Conservation (phyloP, 768 basidiomycete species). For the Boletus rubescentipes region DNA sequence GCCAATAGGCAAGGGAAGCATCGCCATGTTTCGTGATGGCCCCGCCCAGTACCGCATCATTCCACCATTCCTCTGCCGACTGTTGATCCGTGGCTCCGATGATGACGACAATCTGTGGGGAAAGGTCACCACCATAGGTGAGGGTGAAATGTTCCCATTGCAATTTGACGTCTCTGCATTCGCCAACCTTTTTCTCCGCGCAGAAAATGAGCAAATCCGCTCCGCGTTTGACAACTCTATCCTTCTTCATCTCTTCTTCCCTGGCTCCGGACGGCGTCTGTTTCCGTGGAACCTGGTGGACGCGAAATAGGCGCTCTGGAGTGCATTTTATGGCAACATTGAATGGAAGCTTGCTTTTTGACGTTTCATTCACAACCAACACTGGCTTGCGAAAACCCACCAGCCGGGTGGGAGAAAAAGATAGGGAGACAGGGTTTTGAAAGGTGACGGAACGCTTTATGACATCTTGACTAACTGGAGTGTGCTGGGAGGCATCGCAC, state of each 20-base stretch:
- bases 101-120: slow-evolving; percentile 24
- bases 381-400: slow-evolving; percentile 17
- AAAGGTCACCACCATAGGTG: slow-evolving; percentile 26
- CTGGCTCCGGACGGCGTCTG: not conserved
- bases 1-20: slow-evolving; percentile 20
- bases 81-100: slow-evolving; percentile 15
- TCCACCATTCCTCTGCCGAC: slow-evolving; percentile 25
- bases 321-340: slow-evolving; percentile 14
- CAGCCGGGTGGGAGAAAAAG: slow-evolving; percentile 1
- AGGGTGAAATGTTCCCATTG: slow-evolving; percentile 26
- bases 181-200: slow-evolving; percentile 5
- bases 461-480: not conserved
- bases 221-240: slow-evolving; percentile 17
- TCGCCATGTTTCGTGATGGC: not conserved
- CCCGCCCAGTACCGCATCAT: not conserved
- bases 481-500: slow-evolving; percentile 17
- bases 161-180: slow-evolving; percentile 8
- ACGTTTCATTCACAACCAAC: not conserved
- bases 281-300: slow-evolving; percentile 18
- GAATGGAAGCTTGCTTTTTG: slow-evolving; percentile 19
- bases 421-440: slow-evolving; percentile 14
- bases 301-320: slow-evolving; percentile 17
- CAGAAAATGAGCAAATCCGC: slow-evolving; percentile 26
- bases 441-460: slow-evolving; percentile 16
- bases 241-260: slow-evolving; percentile 7